Percentiles rank a stretch among this genome's conserved stretches.
Conservation (phyloP, 2,329 filamentous ascomycete genomes). For the Hypoxylon sp. region DNA sequence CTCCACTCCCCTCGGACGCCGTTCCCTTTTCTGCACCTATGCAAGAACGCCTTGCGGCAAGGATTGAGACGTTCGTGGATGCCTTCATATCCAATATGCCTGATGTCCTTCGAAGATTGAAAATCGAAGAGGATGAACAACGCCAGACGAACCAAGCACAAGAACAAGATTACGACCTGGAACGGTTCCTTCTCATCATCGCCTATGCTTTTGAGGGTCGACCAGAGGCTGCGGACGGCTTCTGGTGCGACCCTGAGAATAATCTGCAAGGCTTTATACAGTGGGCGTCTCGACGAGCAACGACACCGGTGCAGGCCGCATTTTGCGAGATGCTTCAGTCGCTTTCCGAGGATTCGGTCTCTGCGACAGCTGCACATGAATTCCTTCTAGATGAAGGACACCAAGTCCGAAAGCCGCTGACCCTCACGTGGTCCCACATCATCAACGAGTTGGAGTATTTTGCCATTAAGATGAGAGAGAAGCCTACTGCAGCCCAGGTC, state of each 20-base stretch:
- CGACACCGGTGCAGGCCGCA: slow-evolving; percentile 92
- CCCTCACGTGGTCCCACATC: slow-evolving; percentile 92
- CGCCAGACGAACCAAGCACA: slow-evolving; percentile 71
- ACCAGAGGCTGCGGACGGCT: slow-evolving; percentile 83
- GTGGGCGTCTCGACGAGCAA: slow-evolving; percentile 95
- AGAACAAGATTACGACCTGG: slow-evolving; percentile 77
- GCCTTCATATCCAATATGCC: slow-evolving; percentile 95
- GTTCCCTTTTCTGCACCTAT: slow-evolving; percentile 77
- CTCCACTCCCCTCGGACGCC: slow-evolving; percentile 71
- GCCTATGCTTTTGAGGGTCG: slow-evolving; percentile 90
- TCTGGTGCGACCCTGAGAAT: slow-evolving; percentile 92
- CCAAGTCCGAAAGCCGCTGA: slow-evolving; percentile 80
- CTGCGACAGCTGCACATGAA: slow-evolving; percentile 83
- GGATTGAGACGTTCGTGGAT: slow-evolving; percentile 87
- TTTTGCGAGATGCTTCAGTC: slow-evolving; percentile 97
- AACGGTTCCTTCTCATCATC: slow-evolving; percentile 91
- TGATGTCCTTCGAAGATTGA: slow-evolving; percentile 85
- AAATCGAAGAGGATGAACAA: slow-evolving; percentile 89
- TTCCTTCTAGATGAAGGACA: slow-evolving; percentile 89
- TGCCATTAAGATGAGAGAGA: slow-evolving; percentile 78
- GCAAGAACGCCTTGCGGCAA: slow-evolving; percentile 76
- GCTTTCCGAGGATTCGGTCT: slow-evolving; percentile 82
- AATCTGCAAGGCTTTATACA: slow-evolving; percentile 94
- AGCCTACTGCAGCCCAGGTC: slow-evolving; percentile 64
- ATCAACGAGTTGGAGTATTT: slow-evolving; percentile 90